Evolutionary conservation across 1,284 basidiomycete species (phyloP), one percentile per base, ranked within the genome.

Genomic region (Austroboletus novae-zelandiae): DNA sequence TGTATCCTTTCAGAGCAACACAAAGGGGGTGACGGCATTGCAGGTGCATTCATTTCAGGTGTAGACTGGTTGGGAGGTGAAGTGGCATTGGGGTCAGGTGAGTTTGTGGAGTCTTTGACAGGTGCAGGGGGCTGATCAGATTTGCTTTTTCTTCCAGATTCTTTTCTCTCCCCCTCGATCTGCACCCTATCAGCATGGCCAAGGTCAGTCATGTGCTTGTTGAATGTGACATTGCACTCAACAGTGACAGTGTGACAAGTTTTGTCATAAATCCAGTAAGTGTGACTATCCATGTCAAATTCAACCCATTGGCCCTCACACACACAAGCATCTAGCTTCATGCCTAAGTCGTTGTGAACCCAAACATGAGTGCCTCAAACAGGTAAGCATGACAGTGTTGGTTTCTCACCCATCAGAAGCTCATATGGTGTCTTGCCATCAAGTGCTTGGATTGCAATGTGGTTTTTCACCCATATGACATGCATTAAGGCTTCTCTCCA

Each of bases 401-500:
- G 43, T 20, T 48, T 48, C 30, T 44, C 35, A 2, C 43, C n/a
- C 0, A 9, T 27, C 0, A 49, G 1, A 5, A 50, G 11, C 23
- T 53, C 9, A 3, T 53, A 52, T 4, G 27, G 43, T 0, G n/a
- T 54, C 9, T 48, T 41, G 5, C 46, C 20, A 2, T 52, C 5
- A 0, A 52, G 46, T 4, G 14, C 14, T 0, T 5, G 8, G 1
- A 40, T 30, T 0, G 34, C 18, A 0, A 20, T 30, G 3, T 25
- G 3, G 29, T 54, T 54, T 23, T 54, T 54, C 5, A 54, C 18
- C 46, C 50, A 54, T 4, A 52, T 6, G 10, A 45, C 11, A 29
- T 54, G 44, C 5, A 7, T 5, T 9, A 53, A 14, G 1, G 34
- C 44, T 25, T 53, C 46, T 0, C 40, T 40, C 43, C 53, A 54